These are phyloP conservation scores for Suillus variegatus DNA, from an alignment of 768 basidiomycete genomes.

Conservation along the genomic window DNA sequence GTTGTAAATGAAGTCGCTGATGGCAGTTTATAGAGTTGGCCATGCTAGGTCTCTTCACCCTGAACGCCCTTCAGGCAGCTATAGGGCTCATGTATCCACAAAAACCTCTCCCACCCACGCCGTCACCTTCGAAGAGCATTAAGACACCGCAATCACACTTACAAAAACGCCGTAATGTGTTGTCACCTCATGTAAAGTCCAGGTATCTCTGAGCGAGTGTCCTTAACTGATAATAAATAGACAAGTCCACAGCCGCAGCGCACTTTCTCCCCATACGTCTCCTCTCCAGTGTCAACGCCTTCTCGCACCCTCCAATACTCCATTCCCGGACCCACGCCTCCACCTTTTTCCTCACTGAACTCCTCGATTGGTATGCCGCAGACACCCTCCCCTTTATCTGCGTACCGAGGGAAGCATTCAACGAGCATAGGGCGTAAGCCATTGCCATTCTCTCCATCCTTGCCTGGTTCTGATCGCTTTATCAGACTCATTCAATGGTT, in stretches of 20 bases:
- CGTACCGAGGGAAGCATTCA: conserved; percentile 40
- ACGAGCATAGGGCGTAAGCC: conserved; percentile 37
- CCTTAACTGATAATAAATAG: conserved; percentile 9
- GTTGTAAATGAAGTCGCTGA: not conserved
- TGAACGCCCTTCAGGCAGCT: conserved; percentile 38
- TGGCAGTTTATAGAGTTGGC: conserved; percentile 27
- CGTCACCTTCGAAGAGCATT: conserved; percentile 22
- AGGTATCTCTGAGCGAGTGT: no score
- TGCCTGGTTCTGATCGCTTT: not conserved
- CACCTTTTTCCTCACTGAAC: conserved; percentile 35
- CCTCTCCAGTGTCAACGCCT: conserved; percentile 32
- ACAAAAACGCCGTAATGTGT: conserved; percentile 27
- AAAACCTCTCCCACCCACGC: conserved; percentile 29
- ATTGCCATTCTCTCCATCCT: not conserved
- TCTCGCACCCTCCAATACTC: conserved; percentile 35
- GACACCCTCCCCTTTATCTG: conserved; percentile 40
- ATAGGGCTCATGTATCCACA: conserved; percentile 39
- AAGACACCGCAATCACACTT: conserved; percentile 23
- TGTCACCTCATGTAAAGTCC: conserved; percentile 17
- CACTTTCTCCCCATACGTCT: conserved; percentile 28
- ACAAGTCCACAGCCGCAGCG: conserved; percentile 30
- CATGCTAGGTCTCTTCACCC: conserved; percentile 28
- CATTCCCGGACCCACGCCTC: conserved; percentile 40
- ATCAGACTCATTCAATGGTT: conserved; percentile 31
- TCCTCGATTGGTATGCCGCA: conserved; percentile 32